Evolutionary conservation across 2,329 filamentous ascomycete genomes (phyloP), one percentile per base, ranked within the genome.

Genomic region (Fusarium sarcochroum): DNA sequence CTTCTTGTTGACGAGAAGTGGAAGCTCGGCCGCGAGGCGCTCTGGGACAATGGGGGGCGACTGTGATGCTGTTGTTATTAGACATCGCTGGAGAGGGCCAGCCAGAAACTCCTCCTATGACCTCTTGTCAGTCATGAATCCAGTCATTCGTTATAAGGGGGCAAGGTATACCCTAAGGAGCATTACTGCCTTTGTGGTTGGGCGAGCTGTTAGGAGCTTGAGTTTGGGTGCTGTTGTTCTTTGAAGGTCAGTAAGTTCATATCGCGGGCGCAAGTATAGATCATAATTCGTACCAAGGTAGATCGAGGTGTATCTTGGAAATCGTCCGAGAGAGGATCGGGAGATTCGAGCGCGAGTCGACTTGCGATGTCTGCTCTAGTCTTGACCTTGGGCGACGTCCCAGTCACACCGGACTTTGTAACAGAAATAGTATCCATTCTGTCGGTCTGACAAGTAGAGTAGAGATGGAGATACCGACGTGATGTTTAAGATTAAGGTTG

Each of bases 81-180:
- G 45, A 20, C 20, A 40, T 32, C 14, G 42, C 35, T 45, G 47
- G 23, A 46, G 32, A 18, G 11, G 32, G 40, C 13, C 40, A 15
- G 27, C 23, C 40, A 13, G 38, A 47, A 37, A 25, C 41, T 66
- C 56, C 56, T 66, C 10, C 63, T 66, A 7, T 6, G 8, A 15
- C 7, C 8, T 40, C 32, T 34, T 40, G 11, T 66, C 20, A 66
- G 56, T 32, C 21, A 41, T 37, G 4, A 15, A 35, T 21, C 6
- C 8, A 7, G 6, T 21, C 10, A 13, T 21, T 6, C 10, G 27
- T 44, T 42, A 21, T 17, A 4, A 35, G 10, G 34, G 20, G 23
- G n/a, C 8, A 13, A 23, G 17, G 15, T 41, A 34, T 48, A 66
- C 63, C 47, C 63, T 66, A 66, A 49, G 56, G 47, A 66, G 46